phyloP scores from a whole-genome alignment of 2,329 filamentous ascomycete species.

The Botryotinia calthae region DNA sequence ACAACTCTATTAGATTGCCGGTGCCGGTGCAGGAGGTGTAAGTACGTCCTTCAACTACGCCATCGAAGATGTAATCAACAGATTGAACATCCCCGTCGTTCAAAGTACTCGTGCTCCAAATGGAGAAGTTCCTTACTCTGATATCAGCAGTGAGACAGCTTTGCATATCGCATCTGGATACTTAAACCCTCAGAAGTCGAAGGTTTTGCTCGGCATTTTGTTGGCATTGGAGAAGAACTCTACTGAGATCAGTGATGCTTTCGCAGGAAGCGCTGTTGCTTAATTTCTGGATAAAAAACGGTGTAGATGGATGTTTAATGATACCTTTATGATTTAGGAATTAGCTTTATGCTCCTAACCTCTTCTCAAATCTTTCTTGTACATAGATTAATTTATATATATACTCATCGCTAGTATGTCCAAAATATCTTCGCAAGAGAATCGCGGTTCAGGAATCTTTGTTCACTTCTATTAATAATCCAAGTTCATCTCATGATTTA shows the following conservation, averaged over 20 bases:
- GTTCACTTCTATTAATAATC: not conserved
- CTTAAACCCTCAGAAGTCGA: slow-evolving; percentile 55
- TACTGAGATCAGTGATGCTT: slow-evolving; percentile 28
- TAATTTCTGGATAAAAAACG: not conserved
- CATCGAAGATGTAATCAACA: slow-evolving; percentile 46
- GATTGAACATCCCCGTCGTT: slow-evolving; percentile 49
- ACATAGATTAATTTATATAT: not conserved
- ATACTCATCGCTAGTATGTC: too few relatives aligned
- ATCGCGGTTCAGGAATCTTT: not conserved
- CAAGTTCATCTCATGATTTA: not conserved
- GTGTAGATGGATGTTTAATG: not conserved
- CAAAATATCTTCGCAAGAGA: not conserved
- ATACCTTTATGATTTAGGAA: not conserved
- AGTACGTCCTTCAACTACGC: slow-evolving; percentile 42
- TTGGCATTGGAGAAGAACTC: slow-evolving; percentile 29
- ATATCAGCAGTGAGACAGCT: slow-evolving; percentile 27
- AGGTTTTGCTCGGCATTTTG: slow-evolving; percentile 46
- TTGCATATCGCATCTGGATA: slow-evolving; percentile 48
- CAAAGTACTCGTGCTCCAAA: slow-evolving; percentile 51
- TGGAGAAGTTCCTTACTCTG: slow-evolving; percentile 38
- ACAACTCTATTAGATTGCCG: slow-evolving; percentile 43
- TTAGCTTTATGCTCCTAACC: not conserved
- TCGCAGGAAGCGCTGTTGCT: slow-evolving; percentile 17
- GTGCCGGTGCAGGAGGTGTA: slow-evolving; percentile 54
- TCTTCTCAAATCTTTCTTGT: not conserved